Conservation (phyloP, 345 rosid genomes). For the Hypericum perforatum region DNA sequence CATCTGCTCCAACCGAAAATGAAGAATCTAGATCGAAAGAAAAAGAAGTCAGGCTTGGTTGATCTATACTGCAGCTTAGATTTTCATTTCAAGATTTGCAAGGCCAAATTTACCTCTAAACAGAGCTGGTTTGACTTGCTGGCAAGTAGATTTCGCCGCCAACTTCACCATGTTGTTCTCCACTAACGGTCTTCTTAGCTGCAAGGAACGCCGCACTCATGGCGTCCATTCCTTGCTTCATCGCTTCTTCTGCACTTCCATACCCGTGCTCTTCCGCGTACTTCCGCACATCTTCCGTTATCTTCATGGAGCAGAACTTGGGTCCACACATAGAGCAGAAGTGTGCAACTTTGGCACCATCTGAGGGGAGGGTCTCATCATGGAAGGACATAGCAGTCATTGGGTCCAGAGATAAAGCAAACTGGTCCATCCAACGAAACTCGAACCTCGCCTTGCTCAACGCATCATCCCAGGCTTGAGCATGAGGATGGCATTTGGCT, state of each 20-base stretch:
- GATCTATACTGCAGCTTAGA: not conserved
- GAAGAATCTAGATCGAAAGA: too few relatives aligned
- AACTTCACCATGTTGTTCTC: constrained; percentile 93
- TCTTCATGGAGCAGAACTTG: constrained; percentile 99
- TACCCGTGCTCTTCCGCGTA: constrained; percentile 97
- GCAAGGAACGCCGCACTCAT: constrained; percentile 90
- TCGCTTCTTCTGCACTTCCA: constrained; percentile 86
- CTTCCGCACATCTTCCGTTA: constrained; percentile 93
- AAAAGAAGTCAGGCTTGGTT: too few relatives aligned
- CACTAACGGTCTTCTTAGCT: constrained; percentile 82
- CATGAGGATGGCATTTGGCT: constrained; percentile 89
- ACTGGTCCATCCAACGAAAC: constrained; percentile 98
- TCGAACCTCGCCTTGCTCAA: constrained; percentile 93
- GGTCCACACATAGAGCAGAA: constrained; percentile 99
- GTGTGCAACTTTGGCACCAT: constrained; percentile 97
- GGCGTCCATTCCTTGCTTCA: constrained; percentile 79
- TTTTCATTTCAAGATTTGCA: not conserved
- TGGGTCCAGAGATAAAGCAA: constrained; percentile 94
- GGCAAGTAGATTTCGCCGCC: constrained; percentile 98
- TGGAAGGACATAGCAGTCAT: constrained; percentile 98
- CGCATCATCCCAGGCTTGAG: constrained; percentile 98
- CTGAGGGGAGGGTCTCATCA: constrained; percentile 94
- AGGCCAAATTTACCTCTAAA: constrained; percentile 42
- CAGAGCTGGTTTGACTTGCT: constrained; percentile 39
- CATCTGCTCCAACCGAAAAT: too few relatives aligned